Conservation (phyloP, 257 asterid species). For the Cynanchum wilfordii region DNA sequence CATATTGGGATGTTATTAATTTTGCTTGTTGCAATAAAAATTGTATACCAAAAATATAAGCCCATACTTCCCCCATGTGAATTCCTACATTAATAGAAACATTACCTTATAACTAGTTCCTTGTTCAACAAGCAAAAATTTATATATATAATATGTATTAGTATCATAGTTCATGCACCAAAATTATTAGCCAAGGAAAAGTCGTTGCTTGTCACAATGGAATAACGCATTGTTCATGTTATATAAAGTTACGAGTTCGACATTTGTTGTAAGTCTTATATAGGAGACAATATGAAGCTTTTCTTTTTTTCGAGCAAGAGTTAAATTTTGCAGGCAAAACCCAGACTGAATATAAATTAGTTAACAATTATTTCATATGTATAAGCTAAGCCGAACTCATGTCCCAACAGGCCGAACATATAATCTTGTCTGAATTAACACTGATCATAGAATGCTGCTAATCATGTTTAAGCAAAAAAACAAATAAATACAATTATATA, state of each 20-base stretch:
- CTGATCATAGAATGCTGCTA: neutral
- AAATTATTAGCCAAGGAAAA: neutral
- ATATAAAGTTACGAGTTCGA: no score
- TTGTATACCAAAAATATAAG: neutral
- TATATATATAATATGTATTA: neutral
- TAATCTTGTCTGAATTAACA: neutral
- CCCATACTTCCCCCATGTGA: constrained; percentile 6
- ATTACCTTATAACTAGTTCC: neutral
- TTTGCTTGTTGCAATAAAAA: neutral
- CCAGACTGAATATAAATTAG: no score
- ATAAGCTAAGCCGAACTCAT: no score
- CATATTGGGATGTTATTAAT: neutral
- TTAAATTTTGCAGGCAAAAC: no score
- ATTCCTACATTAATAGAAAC: neutral
- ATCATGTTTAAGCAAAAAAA: neutral
- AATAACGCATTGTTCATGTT: no score
- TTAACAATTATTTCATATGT: no score
- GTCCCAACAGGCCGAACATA: neutral
- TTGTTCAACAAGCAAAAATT: neutral
- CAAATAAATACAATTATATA: neutral
- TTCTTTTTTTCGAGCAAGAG: no score
- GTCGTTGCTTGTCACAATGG: no score
- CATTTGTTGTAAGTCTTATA: no score
- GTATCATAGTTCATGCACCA: neutral
- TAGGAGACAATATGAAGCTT: no score